Base-by-base conservation (phyloP, 2,329 filamentous ascomycete species). In the Bipolaris bicolor region DNA sequence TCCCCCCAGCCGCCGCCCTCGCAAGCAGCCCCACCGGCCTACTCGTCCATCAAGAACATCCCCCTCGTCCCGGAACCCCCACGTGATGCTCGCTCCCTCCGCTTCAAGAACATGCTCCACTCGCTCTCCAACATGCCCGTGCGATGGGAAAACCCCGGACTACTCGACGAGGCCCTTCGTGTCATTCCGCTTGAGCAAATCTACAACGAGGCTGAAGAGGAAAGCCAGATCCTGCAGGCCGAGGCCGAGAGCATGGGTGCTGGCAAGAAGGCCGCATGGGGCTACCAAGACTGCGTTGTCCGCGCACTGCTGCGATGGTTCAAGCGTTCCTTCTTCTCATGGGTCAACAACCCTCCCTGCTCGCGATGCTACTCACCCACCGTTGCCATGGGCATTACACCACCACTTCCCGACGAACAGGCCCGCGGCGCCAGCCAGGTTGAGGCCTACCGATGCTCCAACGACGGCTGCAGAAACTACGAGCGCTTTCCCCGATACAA, bases 241-340 rank as follows among this genome's bases (percentile, higher is more conserved):
- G 88, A 96, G 76, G 94, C 94, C 31, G 90, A 90, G 73, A 96
- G 92, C 65, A 88, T 97, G 80, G 91, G 90, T 18, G 87, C 90
- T 55, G 90, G 88, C 53, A 84, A 87, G 64, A 90, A 90, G 75
- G 86, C 93, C 1, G 90, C 92, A 80, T 98, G 94, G 94, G 94
- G 93, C 55, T 97, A 98, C 74, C 94, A 98, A 77, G 95, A 99
- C 79, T 99, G 94, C 76, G 92, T 97, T 53, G 90, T 98, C 71
- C 86, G 91, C 65, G 91, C 94, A 59, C 82, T 98, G 63, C 82
- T 98, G 71, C 92, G 90, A 78, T 98, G 95, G 95, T 99, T 97
- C 81, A 96, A 95, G 80, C 86, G 90, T 63, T 89, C 90, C 7
- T 98, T 98, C 80, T 98, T 98, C 79, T 88, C 90, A 58, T 99